phyloP scores from a whole-genome alignment of 805 yeast species.

The Cyberlindnera mrakii region DNA sequence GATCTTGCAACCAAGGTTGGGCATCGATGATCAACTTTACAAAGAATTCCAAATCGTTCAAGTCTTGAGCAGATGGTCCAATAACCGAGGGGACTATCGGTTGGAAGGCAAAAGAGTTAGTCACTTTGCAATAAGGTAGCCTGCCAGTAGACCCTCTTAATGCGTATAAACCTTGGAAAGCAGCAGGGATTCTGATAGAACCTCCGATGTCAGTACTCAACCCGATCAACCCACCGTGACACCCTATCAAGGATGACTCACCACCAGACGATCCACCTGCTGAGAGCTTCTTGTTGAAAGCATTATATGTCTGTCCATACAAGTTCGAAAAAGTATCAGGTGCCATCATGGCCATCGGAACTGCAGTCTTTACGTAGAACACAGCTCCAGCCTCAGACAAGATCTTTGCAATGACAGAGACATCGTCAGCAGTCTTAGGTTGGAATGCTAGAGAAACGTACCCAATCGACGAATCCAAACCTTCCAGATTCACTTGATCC shows the following conservation, averaged over 20 bases:
- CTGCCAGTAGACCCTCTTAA: conserved; percentile 39
- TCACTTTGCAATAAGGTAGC: conserved; percentile 28
- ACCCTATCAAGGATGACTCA: conserved; percentile 39
- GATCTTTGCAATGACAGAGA: conserved; percentile 32
- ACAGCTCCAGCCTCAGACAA: conserved; percentile 44
- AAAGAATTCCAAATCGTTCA: conserved; percentile 30
- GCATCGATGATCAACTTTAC: conserved; percentile 25
- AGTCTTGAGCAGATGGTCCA: conserved; percentile 39
- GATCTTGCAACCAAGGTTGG: conserved; percentile 38
- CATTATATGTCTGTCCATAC: conserved; percentile 40
- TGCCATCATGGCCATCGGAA: conserved; percentile 44
- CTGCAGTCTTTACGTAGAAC: conserved; percentile 46
- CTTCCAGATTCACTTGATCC: conserved; percentile 34
- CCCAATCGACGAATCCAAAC: conserved; percentile 45
- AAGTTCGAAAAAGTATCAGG: conserved; percentile 39
- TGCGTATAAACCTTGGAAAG: conserved; percentile 34
- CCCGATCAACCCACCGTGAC: conserved; percentile 41
- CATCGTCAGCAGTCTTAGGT: conserved; percentile 40
- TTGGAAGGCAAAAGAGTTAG: conserved; percentile 10
- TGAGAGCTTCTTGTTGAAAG: conserved; percentile 35
- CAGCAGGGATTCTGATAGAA: conserved; percentile 41
- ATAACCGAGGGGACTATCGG: conserved; percentile 28
- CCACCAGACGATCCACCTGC: conserved; percentile 52
- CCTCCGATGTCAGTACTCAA: conserved; percentile 55
- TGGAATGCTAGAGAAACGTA: conserved; percentile 38